phyloP scores from a whole-genome alignment of 2,329 filamentous ascomycete genomes.

The Colletotrichum magnum region DNA sequence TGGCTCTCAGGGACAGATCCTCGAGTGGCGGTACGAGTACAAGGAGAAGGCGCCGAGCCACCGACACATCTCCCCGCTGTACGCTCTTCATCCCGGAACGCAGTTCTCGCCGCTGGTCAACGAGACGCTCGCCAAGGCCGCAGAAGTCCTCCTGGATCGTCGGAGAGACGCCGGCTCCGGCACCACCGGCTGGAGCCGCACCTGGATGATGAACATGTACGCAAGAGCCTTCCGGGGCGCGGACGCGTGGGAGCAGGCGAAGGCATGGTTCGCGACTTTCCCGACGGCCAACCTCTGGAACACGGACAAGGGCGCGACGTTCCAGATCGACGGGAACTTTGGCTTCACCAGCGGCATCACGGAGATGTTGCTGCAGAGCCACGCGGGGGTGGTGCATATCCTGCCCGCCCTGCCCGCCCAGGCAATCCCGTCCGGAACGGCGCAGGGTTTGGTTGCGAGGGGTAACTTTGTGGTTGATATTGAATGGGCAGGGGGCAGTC shows the following conservation, averaged over 20 bases:
- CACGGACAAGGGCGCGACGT: conserved; percentile 47
- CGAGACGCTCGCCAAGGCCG: conserved; percentile 46
- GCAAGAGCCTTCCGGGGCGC: conserved; percentile 10
- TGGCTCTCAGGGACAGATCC: conserved; percentile 29
- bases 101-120: conserved; percentile 47
- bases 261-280: conserved; percentile 52
- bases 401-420: conserved; percentile 42
- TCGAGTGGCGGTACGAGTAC: conserved; percentile 46
- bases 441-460: neutral
- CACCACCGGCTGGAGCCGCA: conserved; percentile 31
- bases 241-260: conserved; percentile 51
- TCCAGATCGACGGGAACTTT: conserved; percentile 66
- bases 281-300: conserved; percentile 58
- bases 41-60: conserved; percentile 61
- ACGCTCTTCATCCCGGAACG: conserved; percentile 56
- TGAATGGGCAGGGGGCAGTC: conserved; percentile 2
- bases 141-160: conserved; percentile 19
- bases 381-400: conserved; percentile 45
- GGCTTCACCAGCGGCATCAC: conserved; percentile 59
- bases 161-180: conserved; percentile 36
- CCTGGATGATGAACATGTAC: conserved; percentile 18
- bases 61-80: conserved; percentile 65
- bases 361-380: conserved; percentile 60
- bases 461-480: conserved; percentile 17
- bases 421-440: conserved; percentile 10